These are phyloP conservation scores for Nothophoma quercina DNA, from an alignment of 2,329 filamentous ascomycete species.

Conservation along the genomic window DNA sequence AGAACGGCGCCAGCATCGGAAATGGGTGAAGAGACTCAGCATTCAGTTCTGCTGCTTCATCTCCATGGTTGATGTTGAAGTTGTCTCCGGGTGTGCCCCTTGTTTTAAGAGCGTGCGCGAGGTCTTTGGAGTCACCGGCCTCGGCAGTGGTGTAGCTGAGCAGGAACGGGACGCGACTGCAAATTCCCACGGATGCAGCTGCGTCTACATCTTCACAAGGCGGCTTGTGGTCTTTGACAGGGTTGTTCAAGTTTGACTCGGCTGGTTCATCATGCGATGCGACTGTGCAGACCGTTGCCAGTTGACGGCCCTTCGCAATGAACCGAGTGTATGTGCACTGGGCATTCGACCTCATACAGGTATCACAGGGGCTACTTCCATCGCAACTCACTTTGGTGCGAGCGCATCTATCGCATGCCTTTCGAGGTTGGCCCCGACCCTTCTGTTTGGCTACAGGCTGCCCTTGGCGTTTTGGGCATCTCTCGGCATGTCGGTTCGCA, in stretches of 20 bases:
- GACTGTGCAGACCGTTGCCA: no score
- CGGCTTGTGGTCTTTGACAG: no score
- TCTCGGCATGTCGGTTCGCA: constrained; percentile 5
- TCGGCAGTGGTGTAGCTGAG: constrained; percentile 2
- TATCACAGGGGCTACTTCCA: background rate
- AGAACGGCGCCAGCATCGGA: background rate
- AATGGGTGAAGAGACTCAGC: background rate
- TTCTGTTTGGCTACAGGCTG: background rate
- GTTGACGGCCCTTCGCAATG: no score
- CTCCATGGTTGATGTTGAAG: no score
- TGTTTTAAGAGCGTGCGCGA: constrained; percentile 1
- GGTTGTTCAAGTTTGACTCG: no score
- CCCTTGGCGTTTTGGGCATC: constrained; percentile 1
- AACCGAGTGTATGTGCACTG: constrained; percentile 3
- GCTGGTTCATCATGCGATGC: no score
- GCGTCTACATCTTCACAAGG: no score
- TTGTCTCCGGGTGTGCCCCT: background rate
- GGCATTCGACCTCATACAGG: background rate
- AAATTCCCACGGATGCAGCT: background rate
- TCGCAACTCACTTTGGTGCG: background rate
- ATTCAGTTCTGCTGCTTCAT: background rate
- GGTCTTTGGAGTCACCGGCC: background rate
- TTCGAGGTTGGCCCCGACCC: constrained; percentile 7
- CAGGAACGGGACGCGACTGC: constrained; percentile 1
- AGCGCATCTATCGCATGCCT: constrained; percentile 3